Evolutionary conservation across 129 eudicot species (phyloP).

Genomic region (Chrysanthemum seticuspe): DNA sequence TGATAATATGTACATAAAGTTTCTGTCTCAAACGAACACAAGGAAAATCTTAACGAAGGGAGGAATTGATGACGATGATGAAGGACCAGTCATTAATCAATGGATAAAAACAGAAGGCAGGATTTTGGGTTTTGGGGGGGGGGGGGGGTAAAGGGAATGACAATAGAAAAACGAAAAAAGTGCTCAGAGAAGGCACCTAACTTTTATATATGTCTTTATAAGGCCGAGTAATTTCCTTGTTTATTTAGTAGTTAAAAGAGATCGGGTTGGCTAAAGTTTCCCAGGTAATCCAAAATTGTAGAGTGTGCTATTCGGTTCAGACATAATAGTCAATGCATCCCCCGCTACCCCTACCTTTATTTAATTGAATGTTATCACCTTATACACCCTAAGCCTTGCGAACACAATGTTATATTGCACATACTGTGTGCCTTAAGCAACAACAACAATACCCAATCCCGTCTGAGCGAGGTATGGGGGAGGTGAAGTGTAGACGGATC

Average conservation of each 20-base stretch:
- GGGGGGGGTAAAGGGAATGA: neutral
- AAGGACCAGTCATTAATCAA: too few relatives aligned
- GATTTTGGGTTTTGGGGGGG: neutral
- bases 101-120: neutral
- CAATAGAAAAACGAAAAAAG: neutral
- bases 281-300: neutral
- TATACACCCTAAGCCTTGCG: neutral
- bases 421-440: neutral
- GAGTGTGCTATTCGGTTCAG: neutral
- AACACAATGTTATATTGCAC: neutral
- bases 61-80: neutral
- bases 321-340: neutral
- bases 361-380: neutral
- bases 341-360: neutral
- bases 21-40: neutral
- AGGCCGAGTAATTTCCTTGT: neutral
- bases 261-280: neutral
- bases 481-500: too few relatives aligned
- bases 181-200: neutral
- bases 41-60: neutral
- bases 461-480: too few relatives aligned
- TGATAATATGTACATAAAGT: neutral
- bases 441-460: neutral
- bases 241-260: neutral
- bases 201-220: neutral